Conservation (phyloP, 2,329 filamentous ascomycete genomes). For the Apiospora koreana region DNA sequence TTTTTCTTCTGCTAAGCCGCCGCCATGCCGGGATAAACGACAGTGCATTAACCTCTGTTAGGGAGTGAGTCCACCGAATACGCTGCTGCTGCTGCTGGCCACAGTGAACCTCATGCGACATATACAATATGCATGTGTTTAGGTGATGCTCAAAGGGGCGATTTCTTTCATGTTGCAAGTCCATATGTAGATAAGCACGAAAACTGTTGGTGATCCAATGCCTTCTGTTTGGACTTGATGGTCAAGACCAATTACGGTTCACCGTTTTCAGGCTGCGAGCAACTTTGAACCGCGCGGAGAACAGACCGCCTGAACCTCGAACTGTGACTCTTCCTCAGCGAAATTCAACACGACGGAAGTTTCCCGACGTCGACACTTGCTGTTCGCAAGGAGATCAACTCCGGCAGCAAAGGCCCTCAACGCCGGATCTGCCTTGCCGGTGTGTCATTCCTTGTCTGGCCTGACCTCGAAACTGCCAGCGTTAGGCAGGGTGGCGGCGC, state of each 20-base stretch:
- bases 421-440: not conserved
- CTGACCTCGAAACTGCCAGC: slow-evolving; percentile 4
- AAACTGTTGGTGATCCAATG: not conserved
- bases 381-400: no score
- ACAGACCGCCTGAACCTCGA: no score
- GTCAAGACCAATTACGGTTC: no score
- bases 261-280: no score
- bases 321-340: no score
- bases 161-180: no score
- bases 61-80: not conserved
- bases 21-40: not conserved
- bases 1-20: not conserved
- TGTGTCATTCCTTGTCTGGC: slow-evolving; percentile 1
- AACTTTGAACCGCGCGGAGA: no score
- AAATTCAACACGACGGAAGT: no score
- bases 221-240: not conserved
- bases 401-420: not conserved
- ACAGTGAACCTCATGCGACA: not conserved
- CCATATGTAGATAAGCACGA: no score
- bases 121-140: not conserved
- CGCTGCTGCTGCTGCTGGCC: not conserved
- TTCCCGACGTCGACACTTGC: no score
- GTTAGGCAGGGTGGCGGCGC: not conserved
- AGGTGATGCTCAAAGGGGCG: no score
- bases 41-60: not conserved